Evolutionary conservation across 2,329 filamentous ascomycete species (phyloP).

Genomic region (Corynespora cassiicola): DNA sequence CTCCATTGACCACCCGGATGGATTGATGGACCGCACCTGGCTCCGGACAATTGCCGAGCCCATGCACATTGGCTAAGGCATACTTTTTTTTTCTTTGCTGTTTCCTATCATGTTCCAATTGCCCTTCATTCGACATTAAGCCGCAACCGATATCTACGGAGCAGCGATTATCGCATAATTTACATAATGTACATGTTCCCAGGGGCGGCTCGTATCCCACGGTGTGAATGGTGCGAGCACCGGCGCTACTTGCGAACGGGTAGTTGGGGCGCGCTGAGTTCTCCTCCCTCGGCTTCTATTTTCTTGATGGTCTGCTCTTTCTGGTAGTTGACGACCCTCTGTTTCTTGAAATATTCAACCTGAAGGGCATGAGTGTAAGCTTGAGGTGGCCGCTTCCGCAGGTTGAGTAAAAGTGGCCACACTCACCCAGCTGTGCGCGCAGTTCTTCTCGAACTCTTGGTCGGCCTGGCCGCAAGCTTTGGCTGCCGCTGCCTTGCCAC

Average conservation of each 20-base stretch:
- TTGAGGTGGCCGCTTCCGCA: slow-evolving; percentile 13
- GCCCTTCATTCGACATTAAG: slow-evolving; percentile 9
- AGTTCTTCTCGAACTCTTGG: slow-evolving; percentile 79
- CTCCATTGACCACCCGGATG: too few relatives aligned
- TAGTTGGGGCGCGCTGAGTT: slow-evolving; percentile 42
- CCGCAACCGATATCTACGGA: slow-evolving; percentile 3
- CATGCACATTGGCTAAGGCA: too few relatives aligned
- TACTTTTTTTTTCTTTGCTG: too few relatives aligned
- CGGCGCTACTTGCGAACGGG: slow-evolving; percentile 32
- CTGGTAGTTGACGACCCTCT: slow-evolving; percentile 89
- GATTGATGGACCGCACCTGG: too few relatives aligned
- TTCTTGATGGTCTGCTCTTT: slow-evolving; percentile 70
- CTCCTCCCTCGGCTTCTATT: slow-evolving; percentile 52
- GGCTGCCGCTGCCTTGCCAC: slow-evolving; percentile 55
- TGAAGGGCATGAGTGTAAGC: too few relatives aligned
- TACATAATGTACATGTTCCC: slow-evolving; percentile 33
- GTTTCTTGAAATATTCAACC: slow-evolving; percentile 98
- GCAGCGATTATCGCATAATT: slow-evolving; percentile 16
- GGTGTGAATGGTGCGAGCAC: not conserved
- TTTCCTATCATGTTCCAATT: not conserved
- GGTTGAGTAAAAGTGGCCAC: not conserved
- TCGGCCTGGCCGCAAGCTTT: slow-evolving; percentile 67
- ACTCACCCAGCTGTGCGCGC: slow-evolving; percentile 88
- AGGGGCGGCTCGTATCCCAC: not conserved
- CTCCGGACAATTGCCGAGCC: too few relatives aligned